Base-by-base conservation (phyloP, 257 asterid species). In the Nicotiana obtusifolia region DNA sequence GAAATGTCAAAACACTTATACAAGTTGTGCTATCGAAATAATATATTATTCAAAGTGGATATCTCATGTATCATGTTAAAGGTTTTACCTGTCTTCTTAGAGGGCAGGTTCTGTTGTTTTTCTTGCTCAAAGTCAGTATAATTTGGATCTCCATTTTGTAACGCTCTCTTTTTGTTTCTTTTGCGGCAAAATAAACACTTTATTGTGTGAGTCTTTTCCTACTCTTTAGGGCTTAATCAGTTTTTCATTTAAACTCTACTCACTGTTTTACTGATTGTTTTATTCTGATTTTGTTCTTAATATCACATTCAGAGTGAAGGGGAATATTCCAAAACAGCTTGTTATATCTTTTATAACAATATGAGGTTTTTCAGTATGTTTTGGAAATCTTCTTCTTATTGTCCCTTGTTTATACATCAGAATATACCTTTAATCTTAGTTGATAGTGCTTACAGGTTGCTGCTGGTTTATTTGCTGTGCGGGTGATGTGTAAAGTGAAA, bases 391-490 rank as follows among this genome's bases (percentile, higher is more conserved):
- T 75, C 37, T 64, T 64, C 15, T 47, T 75, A 71, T 24, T 49
- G 80, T 49, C 80, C 61, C 80, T 15, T 75, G 80, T 54, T 44
- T 14, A 49, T 75, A 8, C 44, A 26, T 24, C 80, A 75, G 26
- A 49, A 61, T 73, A 75, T 49, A 59, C 64, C 80, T 75, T 26
- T 49, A 49, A 49, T 75, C 35, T 24, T 75, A 24, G 16, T 22
- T 75, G 64, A 75, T 75, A 9, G 80, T 75, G 44, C 57, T 83
- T 84, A 68, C 94, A 95, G 99, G 89, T 91, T 78, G 90, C 97
- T 84, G 87, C 93, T 86, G 82, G 91, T 84, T 87, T 90, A 86
- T 88, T 91, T 89, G 87, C 83, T 82, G 95, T 93, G 81, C 93
- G 89, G 69, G 86, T 83, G n/a, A 93, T 94, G 95, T 81, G 83